phyloP scores from a whole-genome alignment of 2,329 filamentous ascomycete species.

The Colletotrichum lindemuthianum region DNA sequence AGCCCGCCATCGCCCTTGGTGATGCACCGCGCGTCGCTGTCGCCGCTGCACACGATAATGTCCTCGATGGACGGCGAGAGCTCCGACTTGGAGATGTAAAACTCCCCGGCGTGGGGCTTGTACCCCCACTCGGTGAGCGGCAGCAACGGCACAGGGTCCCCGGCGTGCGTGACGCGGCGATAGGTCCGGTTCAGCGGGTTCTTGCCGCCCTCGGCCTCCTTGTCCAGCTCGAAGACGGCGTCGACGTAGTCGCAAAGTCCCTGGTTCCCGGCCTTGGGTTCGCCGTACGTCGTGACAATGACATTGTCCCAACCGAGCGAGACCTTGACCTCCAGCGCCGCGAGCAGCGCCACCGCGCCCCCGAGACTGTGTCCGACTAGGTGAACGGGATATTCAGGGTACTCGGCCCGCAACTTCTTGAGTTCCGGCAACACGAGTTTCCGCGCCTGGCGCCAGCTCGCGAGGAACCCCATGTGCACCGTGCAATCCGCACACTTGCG shows the following conservation, averaged over 20 bases:
- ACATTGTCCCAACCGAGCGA: slow-evolving; percentile 78
- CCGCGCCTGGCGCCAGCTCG: slow-evolving; percentile 83
- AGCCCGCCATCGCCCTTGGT: slow-evolving; percentile 62
- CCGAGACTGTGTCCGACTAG: slow-evolving; percentile 93
- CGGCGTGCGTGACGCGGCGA: slow-evolving; percentile 83
- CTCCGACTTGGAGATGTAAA: slow-evolving; percentile 79
- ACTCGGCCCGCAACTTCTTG: slow-evolving; percentile 63
- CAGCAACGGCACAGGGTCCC: slow-evolving; percentile 89
- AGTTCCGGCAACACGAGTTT: slow-evolving; percentile 75
- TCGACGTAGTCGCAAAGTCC: slow-evolving; percentile 67
- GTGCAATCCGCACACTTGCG: slow-evolving; percentile 85
- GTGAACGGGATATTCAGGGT: slow-evolving; percentile 78
- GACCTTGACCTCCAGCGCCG: slow-evolving; percentile 79
- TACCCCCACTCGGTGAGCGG: slow-evolving; percentile 92
- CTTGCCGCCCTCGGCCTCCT: slow-evolving; percentile 37
- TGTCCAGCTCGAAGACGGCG: slow-evolving; percentile 57
- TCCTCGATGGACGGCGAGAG: slow-evolving; percentile 76
- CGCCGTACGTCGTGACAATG: slow-evolving; percentile 91
- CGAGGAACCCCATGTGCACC: slow-evolving; percentile 90
- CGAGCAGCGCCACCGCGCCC: slow-evolving; percentile 89
- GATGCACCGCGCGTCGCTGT: slow-evolving; percentile 78
- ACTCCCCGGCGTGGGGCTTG: slow-evolving; percentile 83
- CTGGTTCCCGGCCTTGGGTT: slow-evolving; percentile 75
- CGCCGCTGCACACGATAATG: slow-evolving; percentile 76
- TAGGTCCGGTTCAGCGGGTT: slow-evolving; percentile 56